Evolutionary conservation across 345 rosid species (phyloP).

Genomic region (Acer saccharum): DNA sequence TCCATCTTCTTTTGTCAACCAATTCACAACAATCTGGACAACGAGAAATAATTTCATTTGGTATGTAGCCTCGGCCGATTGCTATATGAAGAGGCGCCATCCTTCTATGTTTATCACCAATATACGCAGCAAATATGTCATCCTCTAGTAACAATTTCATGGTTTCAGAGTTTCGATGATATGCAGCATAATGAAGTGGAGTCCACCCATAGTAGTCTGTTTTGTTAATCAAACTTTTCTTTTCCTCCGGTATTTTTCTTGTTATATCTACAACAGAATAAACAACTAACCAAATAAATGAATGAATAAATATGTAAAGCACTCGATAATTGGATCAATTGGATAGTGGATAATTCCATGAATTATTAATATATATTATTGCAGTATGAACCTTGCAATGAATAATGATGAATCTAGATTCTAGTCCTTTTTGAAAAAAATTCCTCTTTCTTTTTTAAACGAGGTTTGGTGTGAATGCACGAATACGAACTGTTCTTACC

Average conservation of each 20-base stretch:
- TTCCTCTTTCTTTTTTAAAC: too few species aligned
- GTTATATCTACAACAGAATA: not conserved
- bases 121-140: not conserved
- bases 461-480: too few species aligned
- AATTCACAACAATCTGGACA: not conserved
- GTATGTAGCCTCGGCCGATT: not conserved
- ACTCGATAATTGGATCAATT: too few species aligned
- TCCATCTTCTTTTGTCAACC: not conserved
- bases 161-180: not conserved
- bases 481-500: too few species aligned
- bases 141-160: not conserved
- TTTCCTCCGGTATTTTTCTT: not conserved
- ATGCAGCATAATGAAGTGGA: not conserved
- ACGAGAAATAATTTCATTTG: not conserved
- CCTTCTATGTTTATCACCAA: not conserved
- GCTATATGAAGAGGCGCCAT: not conserved
- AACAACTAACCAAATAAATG: too few species aligned
- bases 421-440: too few species aligned
- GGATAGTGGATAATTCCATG: too few species aligned
- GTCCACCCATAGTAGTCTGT: too few species aligned
- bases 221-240: not conserved
- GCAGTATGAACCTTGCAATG: too few species aligned
- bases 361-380: too few species aligned
- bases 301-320: too few species aligned
- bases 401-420: too few species aligned